Percentiles rank a stretch among this genome's conserved stretches.
phyloP scores from a whole-genome alignment of 805 yeast genomes.

The Spathaspora arborariae region DNA sequence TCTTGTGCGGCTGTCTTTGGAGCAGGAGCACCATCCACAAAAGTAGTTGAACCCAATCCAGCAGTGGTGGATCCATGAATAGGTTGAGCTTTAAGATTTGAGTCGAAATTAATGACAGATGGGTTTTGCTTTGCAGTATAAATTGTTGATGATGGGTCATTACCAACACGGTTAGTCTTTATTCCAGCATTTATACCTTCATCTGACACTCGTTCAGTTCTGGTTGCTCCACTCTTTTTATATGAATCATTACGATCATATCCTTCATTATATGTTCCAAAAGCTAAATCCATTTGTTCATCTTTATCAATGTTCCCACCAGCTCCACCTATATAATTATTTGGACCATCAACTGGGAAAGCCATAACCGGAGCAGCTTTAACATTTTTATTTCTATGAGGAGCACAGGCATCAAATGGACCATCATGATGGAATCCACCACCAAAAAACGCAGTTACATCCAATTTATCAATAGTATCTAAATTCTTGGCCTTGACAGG shows the following conservation, averaged over 20 bases:
- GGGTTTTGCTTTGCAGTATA: slow-evolving; percentile 48
- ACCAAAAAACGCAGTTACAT: slow-evolving; percentile 93
- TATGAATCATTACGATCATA: slow-evolving; percentile 37
- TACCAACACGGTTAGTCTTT: slow-evolving; percentile 15
- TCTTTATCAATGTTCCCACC: slow-evolving; percentile 45
- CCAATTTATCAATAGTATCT: slow-evolving; percentile 92
- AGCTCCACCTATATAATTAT: slow-evolving; percentile 72
- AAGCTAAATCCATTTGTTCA: slow-evolving; percentile 66
- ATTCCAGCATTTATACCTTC: slow-evolving; percentile 5
- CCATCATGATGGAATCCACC: slow-evolving; percentile 98
- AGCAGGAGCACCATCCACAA: slow-evolving; percentile 96
- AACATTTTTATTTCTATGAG: slow-evolving; percentile 80
- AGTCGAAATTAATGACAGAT: slow-evolving; percentile 63
- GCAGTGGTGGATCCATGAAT: slow-evolving; percentile 84
- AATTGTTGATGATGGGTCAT: slow-evolving; percentile 18
- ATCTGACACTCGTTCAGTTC: not conserved
- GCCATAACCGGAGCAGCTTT: slow-evolving; percentile 90
- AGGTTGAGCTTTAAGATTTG: slow-evolving; percentile 61
- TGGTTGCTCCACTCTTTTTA: slow-evolving; percentile 18
- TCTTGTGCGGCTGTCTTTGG: slow-evolving; percentile 34
- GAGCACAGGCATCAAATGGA: slow-evolving; percentile 97
- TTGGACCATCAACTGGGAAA: slow-evolving; percentile 94
- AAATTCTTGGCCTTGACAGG: slow-evolving; percentile 63
- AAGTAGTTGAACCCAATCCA: slow-evolving; percentile 90
- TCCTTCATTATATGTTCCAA: slow-evolving; percentile 58